A percentile compares a stretch with the other conserved stretches of the same genome.
phyloP scores from a whole-genome alignment of 768 basidiomycete species.

The Calvatia gigantea region DNA sequence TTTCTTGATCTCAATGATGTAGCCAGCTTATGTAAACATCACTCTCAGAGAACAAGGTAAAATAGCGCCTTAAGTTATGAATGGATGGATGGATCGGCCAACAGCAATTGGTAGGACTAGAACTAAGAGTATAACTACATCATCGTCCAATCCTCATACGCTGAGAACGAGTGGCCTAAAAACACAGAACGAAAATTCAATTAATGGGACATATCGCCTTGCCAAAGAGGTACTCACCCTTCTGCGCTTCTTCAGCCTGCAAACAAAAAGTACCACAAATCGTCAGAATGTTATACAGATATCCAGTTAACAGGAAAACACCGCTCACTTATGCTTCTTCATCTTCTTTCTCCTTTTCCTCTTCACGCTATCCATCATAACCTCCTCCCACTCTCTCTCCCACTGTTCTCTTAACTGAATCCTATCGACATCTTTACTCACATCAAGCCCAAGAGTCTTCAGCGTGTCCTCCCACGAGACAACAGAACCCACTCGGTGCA shows the following conservation, averaged over 20 bases:
- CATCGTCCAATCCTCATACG: constrained; percentile 3
- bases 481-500: constrained; percentile 58
- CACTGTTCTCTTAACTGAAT: constrained; percentile 49
- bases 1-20: neutral
- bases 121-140: neutral
- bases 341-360: constrained; percentile 91
- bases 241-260: constrained; percentile 86
- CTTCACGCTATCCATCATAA: constrained; percentile 77
- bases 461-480: constrained; percentile 70
- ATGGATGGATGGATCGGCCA: neutral
- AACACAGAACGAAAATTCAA: neutral
- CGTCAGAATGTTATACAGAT: neutral
- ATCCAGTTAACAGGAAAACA: constrained; percentile 3
- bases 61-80: too few species aligned
- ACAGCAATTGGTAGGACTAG: neutral
- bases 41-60: too few species aligned
- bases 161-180: constrained; percentile 6
- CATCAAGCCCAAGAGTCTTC: constrained; percentile 58
- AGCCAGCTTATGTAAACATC: too few species aligned
- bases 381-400: constrained; percentile 59
- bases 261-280: constrained; percentile 9
- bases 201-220: neutral
- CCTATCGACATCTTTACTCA: constrained; percentile 44
- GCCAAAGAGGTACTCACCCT: constrained; percentile 48
- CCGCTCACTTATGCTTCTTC: constrained; percentile 93